Conservation (phyloP, 2,329 filamentous ascomycete species). For the Colletotrichum sidae region DNA sequence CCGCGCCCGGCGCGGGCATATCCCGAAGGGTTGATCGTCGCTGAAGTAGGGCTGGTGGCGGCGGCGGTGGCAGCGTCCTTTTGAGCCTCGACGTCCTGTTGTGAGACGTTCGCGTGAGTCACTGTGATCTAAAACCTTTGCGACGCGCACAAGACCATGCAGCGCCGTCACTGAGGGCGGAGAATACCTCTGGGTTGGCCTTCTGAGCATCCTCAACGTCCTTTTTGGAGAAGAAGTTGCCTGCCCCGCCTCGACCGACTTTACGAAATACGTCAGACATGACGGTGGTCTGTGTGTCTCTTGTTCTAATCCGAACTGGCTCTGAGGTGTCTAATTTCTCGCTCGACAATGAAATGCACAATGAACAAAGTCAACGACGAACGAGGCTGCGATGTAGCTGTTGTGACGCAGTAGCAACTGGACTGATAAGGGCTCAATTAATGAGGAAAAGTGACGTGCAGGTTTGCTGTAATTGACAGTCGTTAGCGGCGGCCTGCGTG, state of each 20-base stretch:
- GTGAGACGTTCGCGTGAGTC: neutral
- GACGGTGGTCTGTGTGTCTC: constrained; percentile 12
- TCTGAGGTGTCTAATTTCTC: constrained; percentile 2
- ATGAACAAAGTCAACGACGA: neutral
- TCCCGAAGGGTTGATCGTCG: constrained; percentile 12
- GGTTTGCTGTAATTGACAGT: constrained; percentile 28
- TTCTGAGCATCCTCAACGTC: constrained; percentile 60
- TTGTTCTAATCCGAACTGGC: neutral
- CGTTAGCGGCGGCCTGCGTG: constrained; percentile 12
- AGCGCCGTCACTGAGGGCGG: neutral
- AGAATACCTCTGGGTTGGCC: constrained; percentile 38
- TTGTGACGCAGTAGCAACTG: too few species aligned
- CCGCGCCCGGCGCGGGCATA: constrained; percentile 66
- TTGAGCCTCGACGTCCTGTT: constrained; percentile 49
- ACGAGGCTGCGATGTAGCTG: too few species aligned
- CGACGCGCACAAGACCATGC: neutral
- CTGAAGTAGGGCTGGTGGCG: constrained; percentile 41
- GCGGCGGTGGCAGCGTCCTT: constrained; percentile 42
- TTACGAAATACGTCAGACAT: constrained; percentile 59
- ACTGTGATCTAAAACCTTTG: neutral
- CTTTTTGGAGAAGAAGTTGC: constrained; percentile 69
- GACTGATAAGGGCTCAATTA: constrained; percentile 5
- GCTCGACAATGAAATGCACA: neutral
- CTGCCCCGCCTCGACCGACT: constrained; percentile 72
- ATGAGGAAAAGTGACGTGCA: constrained; percentile 21